Evolutionary conservation across 495 filamentous ascomycete genomes (phyloP).

Genomic region (Xylaria cubensis): DNA sequence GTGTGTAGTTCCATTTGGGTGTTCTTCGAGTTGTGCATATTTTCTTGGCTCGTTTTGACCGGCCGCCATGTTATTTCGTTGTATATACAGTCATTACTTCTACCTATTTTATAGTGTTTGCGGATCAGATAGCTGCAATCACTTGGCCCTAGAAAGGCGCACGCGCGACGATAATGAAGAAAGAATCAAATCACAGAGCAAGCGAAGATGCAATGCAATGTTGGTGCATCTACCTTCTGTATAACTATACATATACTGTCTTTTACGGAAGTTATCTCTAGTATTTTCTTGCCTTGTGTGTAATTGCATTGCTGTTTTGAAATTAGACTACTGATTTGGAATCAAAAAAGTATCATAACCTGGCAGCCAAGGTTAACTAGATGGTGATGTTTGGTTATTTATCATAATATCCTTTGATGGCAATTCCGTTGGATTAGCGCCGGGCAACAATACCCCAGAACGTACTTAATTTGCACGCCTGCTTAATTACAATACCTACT

Average conservation of each 20-base stretch:
- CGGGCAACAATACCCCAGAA: not conserved
- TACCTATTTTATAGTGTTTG: constrained; percentile 10
- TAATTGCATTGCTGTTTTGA: not conserved
- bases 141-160: constrained; percentile 11
- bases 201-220: not conserved
- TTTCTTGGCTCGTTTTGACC: constrained; percentile 29
- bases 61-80: constrained; percentile 17
- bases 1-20: constrained; percentile 18
- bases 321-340: not conserved
- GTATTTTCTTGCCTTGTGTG: not conserved
- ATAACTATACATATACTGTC: not conserved
- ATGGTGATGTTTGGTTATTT: not conserved
- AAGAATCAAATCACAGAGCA: not conserved
- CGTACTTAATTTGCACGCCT: not conserved
- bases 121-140: constrained; percentile 5
- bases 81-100: constrained; percentile 27
- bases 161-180: constrained; percentile 17
- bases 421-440: not conserved
- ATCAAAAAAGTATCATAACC: not conserved
- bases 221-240: not conserved
- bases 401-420: not conserved
- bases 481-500: not conserved
- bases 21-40: constrained; percentile 39
- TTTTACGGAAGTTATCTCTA: not conserved
- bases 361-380: not conserved